Base-by-base conservation (phyloP, 2,329 filamentous ascomycete species). In the Calonectria naviculata region DNA sequence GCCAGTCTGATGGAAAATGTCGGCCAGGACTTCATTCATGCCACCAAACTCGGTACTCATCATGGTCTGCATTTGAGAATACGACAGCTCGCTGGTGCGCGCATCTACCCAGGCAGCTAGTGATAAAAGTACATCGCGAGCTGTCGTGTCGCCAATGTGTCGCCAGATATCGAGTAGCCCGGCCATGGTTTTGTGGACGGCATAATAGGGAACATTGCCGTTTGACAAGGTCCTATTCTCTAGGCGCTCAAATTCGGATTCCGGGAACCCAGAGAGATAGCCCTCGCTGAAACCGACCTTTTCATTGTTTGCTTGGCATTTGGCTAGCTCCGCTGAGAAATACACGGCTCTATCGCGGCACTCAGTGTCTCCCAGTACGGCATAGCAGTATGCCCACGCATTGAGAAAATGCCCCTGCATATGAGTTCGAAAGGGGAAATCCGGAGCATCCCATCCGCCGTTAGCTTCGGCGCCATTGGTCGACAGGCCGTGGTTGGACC, bases 191-290 rank as follows among this genome's bases (percentile, higher is more conserved):
- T 89, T 89, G 79, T 89, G 87, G n/a, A 89, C 81, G 26, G 84
- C 84, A 70, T 89, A 89, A 78, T 88, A 89, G 0, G 87, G 87
- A 0, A 89, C 87, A 56, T 89, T 89, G 31, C 87, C 87, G 47
- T 85, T 87, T 63, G 38, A 82, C 15, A 88, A 78, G 0, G 81
- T 86, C 1, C 86, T 79, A 0, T 78, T 76, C 66, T 89, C 87
- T 1, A 89, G 78, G 0, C 79, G 80, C 1, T 72, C 77, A 49
- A 89, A 85, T 17, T 89, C 87, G 0, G 86, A 87, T 72, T 89
- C 87, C 0, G 87, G 86, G 36, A 89, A 89, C 3, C 87, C 87
- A 4, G 85, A 86, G 0, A 89, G 78, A 68, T 89, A 89, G 0
- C 87, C 87, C 0, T 79, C 56, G 4, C 52, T 80, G 67, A 87